A percentile compares a stretch with the other conserved stretches of the same genome.
These are phyloP conservation scores for Xylogone sp. DNA, from an alignment of 2,329 filamentous ascomycete species.

Conservation along the genomic window DNA sequence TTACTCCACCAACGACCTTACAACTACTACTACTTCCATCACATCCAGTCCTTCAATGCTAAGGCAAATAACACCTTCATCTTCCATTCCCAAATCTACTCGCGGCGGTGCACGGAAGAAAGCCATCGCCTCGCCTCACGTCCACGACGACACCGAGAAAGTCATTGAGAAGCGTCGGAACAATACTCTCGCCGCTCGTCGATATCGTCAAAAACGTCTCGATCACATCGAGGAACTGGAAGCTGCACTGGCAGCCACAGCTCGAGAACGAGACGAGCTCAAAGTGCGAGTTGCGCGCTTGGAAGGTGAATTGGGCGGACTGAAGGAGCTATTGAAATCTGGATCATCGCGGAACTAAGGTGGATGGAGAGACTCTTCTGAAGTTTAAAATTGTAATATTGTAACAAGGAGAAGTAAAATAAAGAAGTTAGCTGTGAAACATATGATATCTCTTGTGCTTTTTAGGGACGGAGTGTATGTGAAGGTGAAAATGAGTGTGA, in stretches of 20 bases:
- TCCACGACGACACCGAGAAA: no score
- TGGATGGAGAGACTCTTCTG: no score
- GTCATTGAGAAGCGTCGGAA: slow-evolving; percentile 52
- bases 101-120: background rate
- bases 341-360: background rate
- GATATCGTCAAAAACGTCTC: slow-evolving; percentile 67
- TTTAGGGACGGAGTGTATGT: background rate
- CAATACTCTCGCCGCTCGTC: slow-evolving; percentile 68
- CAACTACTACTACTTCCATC: slow-evolving; percentile 1
- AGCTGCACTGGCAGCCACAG: slow-evolving; percentile 52
- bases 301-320: slow-evolving; percentile 60
- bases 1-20: background rate
- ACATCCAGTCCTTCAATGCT: background rate
- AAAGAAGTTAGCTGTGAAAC: background rate
- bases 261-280: slow-evolving; percentile 59
- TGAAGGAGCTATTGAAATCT: slow-evolving; percentile 43
- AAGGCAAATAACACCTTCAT: background rate
- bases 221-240: slow-evolving; percentile 63
- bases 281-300: slow-evolving; percentile 58
- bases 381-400: no score
- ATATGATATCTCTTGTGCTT: background rate
- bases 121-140: background rate
- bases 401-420: no score
- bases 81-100: background rate
- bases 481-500: background rate